These are phyloP conservation scores for Aspergillus sp. DNA, from an alignment of 2,329 filamentous ascomycete species.

Conservation along the genomic window DNA sequence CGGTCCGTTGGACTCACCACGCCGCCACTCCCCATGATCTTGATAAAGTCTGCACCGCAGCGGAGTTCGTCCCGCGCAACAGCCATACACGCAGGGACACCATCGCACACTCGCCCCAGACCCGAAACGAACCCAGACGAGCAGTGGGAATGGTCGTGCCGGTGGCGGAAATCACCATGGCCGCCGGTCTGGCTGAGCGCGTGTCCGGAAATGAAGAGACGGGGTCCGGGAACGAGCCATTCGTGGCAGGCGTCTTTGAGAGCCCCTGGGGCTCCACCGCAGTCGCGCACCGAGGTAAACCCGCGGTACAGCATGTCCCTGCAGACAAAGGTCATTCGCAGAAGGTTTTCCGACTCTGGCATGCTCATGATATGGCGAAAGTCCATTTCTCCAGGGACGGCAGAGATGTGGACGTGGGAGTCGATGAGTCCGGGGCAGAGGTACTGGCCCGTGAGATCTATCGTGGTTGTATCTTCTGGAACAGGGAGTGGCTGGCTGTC, in stretches of 20 bases:
- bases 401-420: constrained; percentile 50
- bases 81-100: constrained; percentile 53
- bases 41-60: constrained; percentile 58
- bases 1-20: constrained; percentile 55
- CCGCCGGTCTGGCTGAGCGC: constrained; percentile 59
- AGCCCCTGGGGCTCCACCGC: constrained; percentile 50
- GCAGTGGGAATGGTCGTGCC: constrained; percentile 31
- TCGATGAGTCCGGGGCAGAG: constrained; percentile 54
- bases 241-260: constrained; percentile 44
- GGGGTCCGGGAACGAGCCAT: constrained; percentile 50
- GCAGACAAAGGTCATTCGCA: constrained; percentile 11
- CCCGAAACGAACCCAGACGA: constrained; percentile 29
- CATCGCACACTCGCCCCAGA: constrained; percentile 39
- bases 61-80: constrained; percentile 54
- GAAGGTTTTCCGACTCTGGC: constrained; percentile 14
- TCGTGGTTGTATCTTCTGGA: not conserved
- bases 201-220: constrained; percentile 54
- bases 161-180: constrained; percentile 50
- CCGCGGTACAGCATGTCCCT: constrained; percentile 53
- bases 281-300: constrained; percentile 59
- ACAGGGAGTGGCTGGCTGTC: not conserved
- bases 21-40: constrained; percentile 59
- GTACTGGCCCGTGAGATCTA: constrained; percentile 47
- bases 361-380: not conserved
- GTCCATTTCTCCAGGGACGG: constrained; percentile 42